Conservation (phyloP, 2,329 filamentous ascomycete species). For the Fusarium mundagurra region DNA sequence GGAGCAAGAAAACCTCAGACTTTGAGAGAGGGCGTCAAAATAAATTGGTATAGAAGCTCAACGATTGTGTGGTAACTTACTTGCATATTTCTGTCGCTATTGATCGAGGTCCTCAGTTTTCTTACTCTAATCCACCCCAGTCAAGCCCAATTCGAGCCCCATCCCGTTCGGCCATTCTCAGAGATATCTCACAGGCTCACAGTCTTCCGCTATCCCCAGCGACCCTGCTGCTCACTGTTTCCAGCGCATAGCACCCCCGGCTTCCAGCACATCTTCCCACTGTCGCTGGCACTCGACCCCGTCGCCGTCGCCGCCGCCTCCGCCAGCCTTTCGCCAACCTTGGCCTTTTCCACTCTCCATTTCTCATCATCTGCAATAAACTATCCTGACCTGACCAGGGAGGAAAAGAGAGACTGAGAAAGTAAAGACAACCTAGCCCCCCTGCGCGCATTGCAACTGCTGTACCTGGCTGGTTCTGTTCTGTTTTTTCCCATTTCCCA, state of each 20-base stretch:
- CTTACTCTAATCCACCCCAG: slow-evolving; percentile 37
- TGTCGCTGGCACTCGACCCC: slow-evolving; percentile 5
- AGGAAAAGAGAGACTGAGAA: slow-evolving; percentile 2
- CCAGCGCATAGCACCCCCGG: slow-evolving; percentile 32
- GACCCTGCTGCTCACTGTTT: slow-evolving; percentile 33
- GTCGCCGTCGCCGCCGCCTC: background rate
- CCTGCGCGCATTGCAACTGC: slow-evolving; percentile 19
- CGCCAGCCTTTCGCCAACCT: slow-evolving; percentile 27
- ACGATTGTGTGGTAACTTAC: accelerated
- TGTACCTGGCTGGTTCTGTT: slow-evolving; percentile 30
- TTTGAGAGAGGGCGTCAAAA: background rate
- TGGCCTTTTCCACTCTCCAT: slow-evolving; percentile 5
- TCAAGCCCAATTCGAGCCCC: slow-evolving; percentile 37
- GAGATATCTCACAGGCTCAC: slow-evolving; percentile 15
- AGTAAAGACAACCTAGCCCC: slow-evolving; percentile 17
- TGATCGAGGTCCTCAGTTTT: background rate
- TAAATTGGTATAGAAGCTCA: background rate
- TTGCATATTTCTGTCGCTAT: background rate
- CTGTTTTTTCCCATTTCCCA: slow-evolving; percentile 11
- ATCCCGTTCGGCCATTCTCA: slow-evolving; percentile 26
- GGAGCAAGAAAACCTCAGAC: background rate
- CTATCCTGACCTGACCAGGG: background rate
- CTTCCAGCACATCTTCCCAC: slow-evolving; percentile 29
- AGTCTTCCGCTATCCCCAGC: slow-evolving; percentile 25
- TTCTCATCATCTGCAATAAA: slow-evolving; percentile 19